Evolutionary conservation across 1,139 yeast genomes (phyloP).

Genomic region (Candida tropicalis): DNA sequence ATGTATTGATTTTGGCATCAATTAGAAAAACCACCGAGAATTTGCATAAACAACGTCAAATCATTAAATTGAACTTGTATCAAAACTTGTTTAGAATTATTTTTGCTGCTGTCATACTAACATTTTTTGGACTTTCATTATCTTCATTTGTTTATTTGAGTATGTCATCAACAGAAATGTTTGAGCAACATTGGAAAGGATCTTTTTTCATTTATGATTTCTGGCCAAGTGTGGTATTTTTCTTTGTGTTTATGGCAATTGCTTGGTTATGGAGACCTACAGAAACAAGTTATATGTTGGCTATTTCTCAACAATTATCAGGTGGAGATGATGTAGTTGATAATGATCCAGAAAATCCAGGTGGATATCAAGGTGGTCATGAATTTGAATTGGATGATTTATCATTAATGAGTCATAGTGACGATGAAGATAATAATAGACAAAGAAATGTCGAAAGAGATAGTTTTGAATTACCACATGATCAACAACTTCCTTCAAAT

Average conservation of each 20-base stretch:
- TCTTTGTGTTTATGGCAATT: conserved; percentile 77
- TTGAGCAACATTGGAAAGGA: conserved; percentile 90
- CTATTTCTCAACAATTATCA: conserved; percentile 90
- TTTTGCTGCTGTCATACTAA: conserved; percentile 59
- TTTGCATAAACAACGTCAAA: conserved; percentile 83
- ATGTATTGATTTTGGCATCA: conserved; percentile 72
- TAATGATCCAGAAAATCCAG: conserved; percentile 46
- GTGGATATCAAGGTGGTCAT: conserved; percentile 33
- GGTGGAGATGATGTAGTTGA: conserved; percentile 68
- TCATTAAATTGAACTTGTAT: conserved; percentile 88
- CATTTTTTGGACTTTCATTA: conserved; percentile 61
- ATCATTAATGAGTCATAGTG: conserved; percentile 59
- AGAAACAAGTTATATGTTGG: conserved; percentile 90
- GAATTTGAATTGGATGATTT: conserved; percentile 80
- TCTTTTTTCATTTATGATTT: conserved; percentile 88
- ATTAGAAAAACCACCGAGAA: conserved; percentile 73
- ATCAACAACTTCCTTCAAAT: not conserved
- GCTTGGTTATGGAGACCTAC: conserved; percentile 98
- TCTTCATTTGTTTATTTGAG: conserved; percentile 73
- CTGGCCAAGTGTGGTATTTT: conserved; percentile 93
- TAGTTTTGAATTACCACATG: conserved; percentile 35
- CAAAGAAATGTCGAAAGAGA: conserved; percentile 25
- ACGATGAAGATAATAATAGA: conserved; percentile 32
- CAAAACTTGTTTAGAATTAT: conserved; percentile 74
- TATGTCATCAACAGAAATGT: conserved; percentile 72